Evolutionary conservation across 1,284 basidiomycete genomes (phyloP).

Genomic region (Thelephora terrestris): DNA sequence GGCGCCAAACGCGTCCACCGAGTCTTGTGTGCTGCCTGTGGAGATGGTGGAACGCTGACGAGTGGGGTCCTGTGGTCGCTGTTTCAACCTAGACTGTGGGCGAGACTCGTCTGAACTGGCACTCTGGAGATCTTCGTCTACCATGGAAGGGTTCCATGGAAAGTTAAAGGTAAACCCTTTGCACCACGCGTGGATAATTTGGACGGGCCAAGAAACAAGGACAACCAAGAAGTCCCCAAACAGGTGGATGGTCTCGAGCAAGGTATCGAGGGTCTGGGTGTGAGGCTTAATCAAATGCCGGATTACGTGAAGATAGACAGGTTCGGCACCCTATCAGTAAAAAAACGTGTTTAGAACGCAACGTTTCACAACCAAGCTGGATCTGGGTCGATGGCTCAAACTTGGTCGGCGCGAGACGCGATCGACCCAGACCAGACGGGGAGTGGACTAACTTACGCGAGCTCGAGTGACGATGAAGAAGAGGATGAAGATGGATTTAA

Average conservation of each 20-base stretch:
- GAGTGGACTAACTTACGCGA: constrained; percentile 36
- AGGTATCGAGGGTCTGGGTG: constrained; percentile 44
- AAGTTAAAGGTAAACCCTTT: constrained; percentile 8
- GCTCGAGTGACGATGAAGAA: constrained; percentile 68
- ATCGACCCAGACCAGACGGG: not conserved
- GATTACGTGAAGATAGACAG: constrained; percentile 63
- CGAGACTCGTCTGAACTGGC: not conserved
- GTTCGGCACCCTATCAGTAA: constrained; percentile 58
- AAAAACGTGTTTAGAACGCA: constrained; percentile 7
- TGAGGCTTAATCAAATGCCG: constrained; percentile 66
- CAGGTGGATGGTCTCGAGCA: constrained; percentile 45
- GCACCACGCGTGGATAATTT: constrained; percentile 35
- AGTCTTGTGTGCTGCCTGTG: constrained; percentile 6
- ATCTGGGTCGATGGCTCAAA: constrained; percentile 1
- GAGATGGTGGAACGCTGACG: constrained; percentile 3
- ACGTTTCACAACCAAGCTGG: not conserved
- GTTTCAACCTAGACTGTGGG: not conserved
- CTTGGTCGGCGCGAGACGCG: constrained; percentile 5
- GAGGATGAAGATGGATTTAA: constrained; percentile 58
- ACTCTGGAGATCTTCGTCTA: constrained; percentile 2
- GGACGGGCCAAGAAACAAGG: constrained; percentile 42
- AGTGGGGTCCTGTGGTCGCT: not conserved
- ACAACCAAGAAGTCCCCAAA: constrained; percentile 57
- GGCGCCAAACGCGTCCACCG: constrained; percentile 11
- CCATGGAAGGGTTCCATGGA: constrained; percentile 11